Conservation (phyloP, 352 stramenopile species). For the Pythium apleroticum region DNA sequence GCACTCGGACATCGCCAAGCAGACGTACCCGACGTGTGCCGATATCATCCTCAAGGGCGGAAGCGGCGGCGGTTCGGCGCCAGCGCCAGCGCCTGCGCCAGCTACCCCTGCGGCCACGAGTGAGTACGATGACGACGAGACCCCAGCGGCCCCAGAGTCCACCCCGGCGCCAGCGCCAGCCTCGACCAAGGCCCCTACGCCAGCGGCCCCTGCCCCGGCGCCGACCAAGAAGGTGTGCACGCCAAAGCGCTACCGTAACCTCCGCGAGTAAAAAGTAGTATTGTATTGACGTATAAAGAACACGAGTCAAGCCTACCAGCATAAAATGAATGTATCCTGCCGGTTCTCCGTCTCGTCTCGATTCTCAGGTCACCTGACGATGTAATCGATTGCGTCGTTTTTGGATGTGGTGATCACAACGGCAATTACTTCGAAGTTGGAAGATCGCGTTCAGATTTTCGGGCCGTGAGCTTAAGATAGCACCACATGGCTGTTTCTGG, state of each 20-base stretch:
- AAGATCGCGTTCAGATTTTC: too few species aligned
- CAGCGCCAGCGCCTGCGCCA: conserved; percentile 9
- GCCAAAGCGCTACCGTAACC: conserved; percentile 8
- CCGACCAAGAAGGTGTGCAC: conserved; percentile 14
- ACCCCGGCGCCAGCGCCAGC: not conserved
- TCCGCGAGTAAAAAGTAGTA: conserved; percentile 2
- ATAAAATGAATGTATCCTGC: too few species aligned
- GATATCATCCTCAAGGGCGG: conserved; percentile 45
- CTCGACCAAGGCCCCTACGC: not conserved
- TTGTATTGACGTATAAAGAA: not conserved
- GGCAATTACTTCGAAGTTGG: too few species aligned
- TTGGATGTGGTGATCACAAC: too few species aligned
- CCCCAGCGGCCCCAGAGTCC: conserved; percentile 2
- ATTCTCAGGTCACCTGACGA: too few species aligned
- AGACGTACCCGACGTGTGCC: conserved; percentile 62
- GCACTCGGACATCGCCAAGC: conserved; percentile 55
- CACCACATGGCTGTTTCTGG: too few species aligned
- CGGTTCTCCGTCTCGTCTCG: too few species aligned
- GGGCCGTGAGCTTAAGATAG: too few species aligned
- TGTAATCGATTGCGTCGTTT: too few species aligned
- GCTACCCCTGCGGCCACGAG: conserved; percentile 1
- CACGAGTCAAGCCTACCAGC: not conserved
- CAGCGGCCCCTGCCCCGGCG: not conserved
- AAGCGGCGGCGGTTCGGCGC: conserved; percentile 2
- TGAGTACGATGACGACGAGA: not conserved